Evolutionary conservation across 2,329 filamentous ascomycete species (phyloP), one percentile per base, ranked within the genome.

Genomic region (Orbilia ellipsospora): DNA sequence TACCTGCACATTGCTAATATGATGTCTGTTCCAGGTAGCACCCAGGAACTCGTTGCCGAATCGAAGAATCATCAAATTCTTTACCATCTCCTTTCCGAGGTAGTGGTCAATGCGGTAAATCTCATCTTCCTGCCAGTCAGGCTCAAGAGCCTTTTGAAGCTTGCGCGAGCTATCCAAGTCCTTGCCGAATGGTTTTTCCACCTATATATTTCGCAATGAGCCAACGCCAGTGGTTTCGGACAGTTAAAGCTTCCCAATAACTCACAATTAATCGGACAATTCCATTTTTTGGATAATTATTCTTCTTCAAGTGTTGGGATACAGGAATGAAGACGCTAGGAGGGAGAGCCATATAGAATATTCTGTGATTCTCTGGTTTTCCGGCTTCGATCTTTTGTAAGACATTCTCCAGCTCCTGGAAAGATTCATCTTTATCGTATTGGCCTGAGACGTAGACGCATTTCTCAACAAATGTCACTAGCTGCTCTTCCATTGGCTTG

Each of bases 71-170:
- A 99, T 88, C 80, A 99, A 96, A 85, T 99, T 99, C 90, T 99
- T 99, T 81, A 99, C 95, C 95, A 99, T 99, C 85, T 99, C 95
- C 88, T 99, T 99, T 81, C 96, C 96, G 56, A 99, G 89, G 84
- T 99, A 99, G 86, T 99, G 95, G 83, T 99, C 95, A 81, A 99
- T 99, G 82, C 95, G 93, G 90, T 96, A 99, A 79, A 99, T 90
- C 85, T 99, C 95, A 64, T 98, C 94, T 84, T 99, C 96, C 82
- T 92, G 95, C 96, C 95, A 99, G 85, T 99, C 93, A 51, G 95
- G 95, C 82, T 94, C 92, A 78, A 99, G 89, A 6, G 95, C 96
- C 83, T 92, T 93, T 82, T 98, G 94, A 77, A 99, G 88, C 84
- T 97, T 93, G 74, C 95, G 90, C 64, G 95, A 98, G 85, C 94